phyloP scores from a whole-genome alignment of 2,329 filamentous ascomycete species.

The Fusarium fujikuroi region DNA sequence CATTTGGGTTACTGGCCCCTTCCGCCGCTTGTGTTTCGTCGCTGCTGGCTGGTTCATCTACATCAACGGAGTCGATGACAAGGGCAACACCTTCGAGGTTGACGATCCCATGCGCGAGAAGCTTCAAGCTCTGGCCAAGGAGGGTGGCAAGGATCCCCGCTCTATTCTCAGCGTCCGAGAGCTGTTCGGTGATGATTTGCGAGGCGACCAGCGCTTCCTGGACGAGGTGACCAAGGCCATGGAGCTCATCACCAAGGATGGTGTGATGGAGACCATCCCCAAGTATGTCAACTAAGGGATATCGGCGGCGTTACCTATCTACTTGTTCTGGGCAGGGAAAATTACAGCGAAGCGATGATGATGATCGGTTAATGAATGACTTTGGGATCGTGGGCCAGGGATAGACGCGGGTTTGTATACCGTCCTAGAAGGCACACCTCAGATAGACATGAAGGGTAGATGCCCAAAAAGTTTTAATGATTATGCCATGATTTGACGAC shows the following conservation, averaged over 20 bases:
- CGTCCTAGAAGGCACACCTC: conserved; percentile 10
- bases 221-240: conserved; percentile 59
- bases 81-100: conserved; percentile 53
- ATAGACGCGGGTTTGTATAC: neutral
- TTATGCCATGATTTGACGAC: conserved; percentile 28
- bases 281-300: conserved; percentile 56
- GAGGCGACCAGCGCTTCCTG: conserved; percentile 59
- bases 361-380: conserved; percentile 28
- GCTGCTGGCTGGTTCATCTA: conserved; percentile 63
- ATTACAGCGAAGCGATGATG: conserved; percentile 20
- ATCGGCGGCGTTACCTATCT: neutral
- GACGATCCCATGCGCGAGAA: conserved; percentile 62
- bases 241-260: conserved; percentile 58
- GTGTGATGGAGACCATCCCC: conserved; percentile 60
- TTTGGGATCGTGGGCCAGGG: conserved; percentile 1
- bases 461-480: conserved; percentile 34
- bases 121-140: conserved; percentile 57
- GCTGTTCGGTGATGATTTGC: conserved; percentile 63
- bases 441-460: conserved; percentile 22
- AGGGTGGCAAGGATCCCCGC: conserved; percentile 55
- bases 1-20: conserved; percentile 58
- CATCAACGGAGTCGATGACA: conserved; percentile 61
- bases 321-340: neutral
- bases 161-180: conserved; percentile 57
- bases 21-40: conserved; percentile 60